These are phyloP conservation scores for Neckera pumila DNA, from an alignment of 225 moss, liverwort and hornwort genomes.

Conservation along the genomic window DNA sequence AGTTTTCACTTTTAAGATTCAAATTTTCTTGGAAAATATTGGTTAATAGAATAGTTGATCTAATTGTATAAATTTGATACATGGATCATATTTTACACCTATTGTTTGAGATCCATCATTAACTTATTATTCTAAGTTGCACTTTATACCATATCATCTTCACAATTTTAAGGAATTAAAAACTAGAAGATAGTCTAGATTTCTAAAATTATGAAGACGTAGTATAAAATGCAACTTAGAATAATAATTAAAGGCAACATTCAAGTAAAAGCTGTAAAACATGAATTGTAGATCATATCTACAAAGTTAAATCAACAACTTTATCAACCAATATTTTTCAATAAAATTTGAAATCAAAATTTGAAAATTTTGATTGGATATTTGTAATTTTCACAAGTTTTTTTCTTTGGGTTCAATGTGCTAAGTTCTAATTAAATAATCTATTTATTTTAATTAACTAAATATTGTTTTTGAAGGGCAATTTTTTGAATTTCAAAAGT, in stretches of 20 bases:
- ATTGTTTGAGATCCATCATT: rapidly evolving
- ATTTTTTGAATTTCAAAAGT: not conserved
- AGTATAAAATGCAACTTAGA: not conserved
- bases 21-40: too few relatives aligned
- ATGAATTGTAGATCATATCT: not conserved
- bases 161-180: not conserved
- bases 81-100: not conserved
- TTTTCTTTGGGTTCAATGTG: rapidly evolving
- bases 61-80: rapidly evolving
- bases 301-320: too few relatives aligned
- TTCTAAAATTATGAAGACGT: not conserved
- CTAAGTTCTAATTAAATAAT: not conserved
- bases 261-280: not conserved
- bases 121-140: not conserved
- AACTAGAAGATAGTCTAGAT: rapidly evolving
- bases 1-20: not conserved
- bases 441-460: not conserved
- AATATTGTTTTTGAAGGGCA: not conserved
- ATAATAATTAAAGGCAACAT: rapidly evolving
- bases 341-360: not conserved
- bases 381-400: not conserved
- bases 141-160: not conserved
- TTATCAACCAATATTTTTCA: not conserved
- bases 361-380: not conserved
- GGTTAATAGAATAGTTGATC: rapidly evolving